Evolutionary conservation across 1,284 basidiomycete genomes (phyloP).

Genomic region (Ceratobasidium sp.): DNA sequence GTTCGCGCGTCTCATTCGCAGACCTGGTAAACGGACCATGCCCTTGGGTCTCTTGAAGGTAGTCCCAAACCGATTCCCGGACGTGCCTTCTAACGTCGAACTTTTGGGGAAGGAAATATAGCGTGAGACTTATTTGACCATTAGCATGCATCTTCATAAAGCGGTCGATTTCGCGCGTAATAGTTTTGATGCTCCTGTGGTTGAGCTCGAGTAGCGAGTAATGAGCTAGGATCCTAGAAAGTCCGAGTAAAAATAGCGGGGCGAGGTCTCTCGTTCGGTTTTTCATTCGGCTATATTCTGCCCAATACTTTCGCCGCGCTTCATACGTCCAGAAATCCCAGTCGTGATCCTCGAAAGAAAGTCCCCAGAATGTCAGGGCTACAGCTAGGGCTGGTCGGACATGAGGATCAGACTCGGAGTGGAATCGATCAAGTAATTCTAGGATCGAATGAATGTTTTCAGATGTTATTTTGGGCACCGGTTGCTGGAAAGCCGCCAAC

Average conservation of each 20-base stretch:
- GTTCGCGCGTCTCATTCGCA: not conserved
- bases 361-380: conserved; percentile 8
- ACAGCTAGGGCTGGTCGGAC: not conserved
- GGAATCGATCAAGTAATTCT: not conserved
- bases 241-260: not conserved
- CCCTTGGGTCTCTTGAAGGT: conserved; percentile 3
- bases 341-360: not conserved
- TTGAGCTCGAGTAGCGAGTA: conserved; percentile 2
- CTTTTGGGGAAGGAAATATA: not conserved
- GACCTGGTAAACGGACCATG: conserved; percentile 8
- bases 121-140: not conserved
- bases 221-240: conserved; percentile 2
- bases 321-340: conserved; percentile 8
- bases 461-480: too few relatives aligned
- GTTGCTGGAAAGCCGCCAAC: not conserved
- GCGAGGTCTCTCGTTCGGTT: not conserved
- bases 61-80: not conserved
- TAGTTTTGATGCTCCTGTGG: conserved; percentile 13
- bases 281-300: not conserved
- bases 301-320: not conserved
- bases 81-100: conserved; percentile 22
- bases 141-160: not conserved
- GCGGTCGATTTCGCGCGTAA: conserved; percentile 2
- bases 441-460: not conserved
- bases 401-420: not conserved